Conservation (phyloP, 495 filamentous ascomycete species). For the Articulospora tetracladia region DNA sequence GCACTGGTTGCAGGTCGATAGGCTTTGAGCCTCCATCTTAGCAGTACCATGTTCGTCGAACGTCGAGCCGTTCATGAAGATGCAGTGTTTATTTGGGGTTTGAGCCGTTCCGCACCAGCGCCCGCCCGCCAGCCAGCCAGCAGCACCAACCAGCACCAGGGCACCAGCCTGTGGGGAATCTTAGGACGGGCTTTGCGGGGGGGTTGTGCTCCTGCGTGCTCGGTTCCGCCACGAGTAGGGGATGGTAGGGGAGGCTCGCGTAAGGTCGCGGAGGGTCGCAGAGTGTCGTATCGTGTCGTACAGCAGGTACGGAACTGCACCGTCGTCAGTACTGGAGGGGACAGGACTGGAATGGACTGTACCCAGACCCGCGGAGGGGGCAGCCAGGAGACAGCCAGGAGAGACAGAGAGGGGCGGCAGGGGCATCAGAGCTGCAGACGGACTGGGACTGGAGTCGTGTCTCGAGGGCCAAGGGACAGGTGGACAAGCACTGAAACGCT, state of each 20-base stretch:
- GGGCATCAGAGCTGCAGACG: no score
- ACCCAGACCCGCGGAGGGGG: no score
- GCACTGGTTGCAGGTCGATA: conserved; percentile 26
- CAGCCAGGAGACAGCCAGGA: no score
- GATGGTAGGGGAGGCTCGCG: no score
- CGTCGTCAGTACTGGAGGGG: no score
- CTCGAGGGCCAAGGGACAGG: not conserved
- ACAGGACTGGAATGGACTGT: no score
- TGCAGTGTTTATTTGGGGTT: conserved; percentile 13
- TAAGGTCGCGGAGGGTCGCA: no score
- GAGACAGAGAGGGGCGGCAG: no score
- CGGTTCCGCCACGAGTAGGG: not conserved
- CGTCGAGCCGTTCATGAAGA: conserved; percentile 4
- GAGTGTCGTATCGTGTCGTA: no score
- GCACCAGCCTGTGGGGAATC: conserved; percentile 4
- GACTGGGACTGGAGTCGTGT: no score
- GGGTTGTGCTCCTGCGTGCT: not conserved
- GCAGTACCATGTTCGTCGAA: conserved; percentile 16
- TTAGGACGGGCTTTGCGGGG: conserved; percentile 2
- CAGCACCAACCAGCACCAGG: not conserved
- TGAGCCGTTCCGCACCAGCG: not conserved
- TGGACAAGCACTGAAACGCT: no score
- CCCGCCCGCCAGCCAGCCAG: not conserved
- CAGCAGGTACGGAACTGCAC: no score
- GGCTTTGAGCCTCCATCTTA: conserved; percentile 19